Evolutionary conservation across 148 eudicot genomes (phyloP).

Genomic region (Fallopia convolvulus): DNA sequence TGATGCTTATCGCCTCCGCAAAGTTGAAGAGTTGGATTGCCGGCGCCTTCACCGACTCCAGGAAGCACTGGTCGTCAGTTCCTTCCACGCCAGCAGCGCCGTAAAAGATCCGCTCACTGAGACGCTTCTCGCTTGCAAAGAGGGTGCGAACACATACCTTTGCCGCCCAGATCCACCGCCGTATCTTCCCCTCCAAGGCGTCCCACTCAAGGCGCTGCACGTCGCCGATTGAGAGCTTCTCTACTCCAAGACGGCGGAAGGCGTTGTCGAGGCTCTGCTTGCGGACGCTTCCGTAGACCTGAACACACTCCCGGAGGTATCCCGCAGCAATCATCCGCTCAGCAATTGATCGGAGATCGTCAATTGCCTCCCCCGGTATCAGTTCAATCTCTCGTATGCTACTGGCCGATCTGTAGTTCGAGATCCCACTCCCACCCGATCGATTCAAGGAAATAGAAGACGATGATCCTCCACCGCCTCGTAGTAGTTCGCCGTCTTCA

Average conservation of each 20-base stretch:
- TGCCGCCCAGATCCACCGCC: constrained; percentile 69
- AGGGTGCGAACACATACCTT: constrained; percentile 57
- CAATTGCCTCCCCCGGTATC: constrained; percentile 39
- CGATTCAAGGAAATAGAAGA: constrained; percentile 11
- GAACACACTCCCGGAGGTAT: constrained; percentile 62
- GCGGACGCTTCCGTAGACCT: constrained; percentile 66
- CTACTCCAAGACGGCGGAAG: constrained; percentile 52
- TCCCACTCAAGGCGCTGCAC: constrained; percentile 57
- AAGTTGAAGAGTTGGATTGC: constrained; percentile 67
- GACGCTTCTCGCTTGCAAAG: constrained; percentile 57
- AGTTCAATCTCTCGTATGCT: constrained; percentile 62
- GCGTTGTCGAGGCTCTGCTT: constrained; percentile 47
- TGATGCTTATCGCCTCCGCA: constrained; percentile 60
- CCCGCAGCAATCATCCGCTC: constrained; percentile 70
- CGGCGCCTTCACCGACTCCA: constrained; percentile 60
- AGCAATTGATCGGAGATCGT: constrained; percentile 59
- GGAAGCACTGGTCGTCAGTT: constrained; percentile 49
- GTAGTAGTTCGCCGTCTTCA: constrained; percentile 10
- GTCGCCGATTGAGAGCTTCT: constrained; percentile 62
- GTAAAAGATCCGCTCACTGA: constrained; percentile 55
- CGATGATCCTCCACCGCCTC: constrained; percentile 3
- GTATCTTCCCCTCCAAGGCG: constrained; percentile 53
- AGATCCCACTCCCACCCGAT: constrained; percentile 16
- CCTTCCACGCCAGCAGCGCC: constrained; percentile 13
- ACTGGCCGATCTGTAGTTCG: constrained; percentile 31